A percentile compares a stretch with the other conserved stretches of the same genome.
These are phyloP conservation scores for Trypanosoma lewisi DNA, from an alignment of 208 protist genomes.

Conservation along the genomic window DNA sequence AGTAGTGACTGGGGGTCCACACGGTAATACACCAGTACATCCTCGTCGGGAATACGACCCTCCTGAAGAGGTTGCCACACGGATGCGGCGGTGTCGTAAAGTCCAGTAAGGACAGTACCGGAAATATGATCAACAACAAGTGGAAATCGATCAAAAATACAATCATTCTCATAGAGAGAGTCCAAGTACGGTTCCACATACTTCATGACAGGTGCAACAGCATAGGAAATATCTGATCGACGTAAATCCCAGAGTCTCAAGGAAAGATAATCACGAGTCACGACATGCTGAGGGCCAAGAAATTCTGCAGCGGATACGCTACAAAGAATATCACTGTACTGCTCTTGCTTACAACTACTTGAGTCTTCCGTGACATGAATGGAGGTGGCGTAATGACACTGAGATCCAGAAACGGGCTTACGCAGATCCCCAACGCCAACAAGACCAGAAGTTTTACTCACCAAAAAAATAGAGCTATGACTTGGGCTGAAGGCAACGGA, in stretches of 20 bases:
- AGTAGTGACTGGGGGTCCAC: slow-evolving; percentile 51
- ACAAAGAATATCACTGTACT: slow-evolving; percentile 86
- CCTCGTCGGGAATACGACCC: slow-evolving; percentile 11
- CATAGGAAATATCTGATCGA: slow-evolving; percentile 47
- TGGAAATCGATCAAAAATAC: slow-evolving; percentile 86
- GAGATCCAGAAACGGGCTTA: slow-evolving; percentile 58
- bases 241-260: slow-evolving; percentile 88
- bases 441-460: slow-evolving; percentile 77
- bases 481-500: slow-evolving; percentile 77
- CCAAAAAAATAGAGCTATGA: slow-evolving; percentile 80
- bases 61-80: slow-evolving; percentile 81
- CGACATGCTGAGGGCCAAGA: slow-evolving; percentile 70
- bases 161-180: slow-evolving; percentile 74
- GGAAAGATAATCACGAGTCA: slow-evolving; percentile 85
- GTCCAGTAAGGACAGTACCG: slow-evolving; percentile 73
- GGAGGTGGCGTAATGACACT: slow-evolving; percentile 66
- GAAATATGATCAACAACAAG: slow-evolving; percentile 77
- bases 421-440: slow-evolving; percentile 86
- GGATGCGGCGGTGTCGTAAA: slow-evolving; percentile 81
- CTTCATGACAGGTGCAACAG: slow-evolving; percentile 66
- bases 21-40: slow-evolving; percentile 65
- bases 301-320: slow-evolving; percentile 84
- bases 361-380: slow-evolving; percentile 40
- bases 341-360: slow-evolving; percentile 29
- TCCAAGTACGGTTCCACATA: slow-evolving; percentile 74